A percentile compares a stretch with the other conserved stretches of the same genome.
phyloP scores from a whole-genome alignment of 1,284 basidiomycete genomes.

The Ganoderma multipileum region DNA sequence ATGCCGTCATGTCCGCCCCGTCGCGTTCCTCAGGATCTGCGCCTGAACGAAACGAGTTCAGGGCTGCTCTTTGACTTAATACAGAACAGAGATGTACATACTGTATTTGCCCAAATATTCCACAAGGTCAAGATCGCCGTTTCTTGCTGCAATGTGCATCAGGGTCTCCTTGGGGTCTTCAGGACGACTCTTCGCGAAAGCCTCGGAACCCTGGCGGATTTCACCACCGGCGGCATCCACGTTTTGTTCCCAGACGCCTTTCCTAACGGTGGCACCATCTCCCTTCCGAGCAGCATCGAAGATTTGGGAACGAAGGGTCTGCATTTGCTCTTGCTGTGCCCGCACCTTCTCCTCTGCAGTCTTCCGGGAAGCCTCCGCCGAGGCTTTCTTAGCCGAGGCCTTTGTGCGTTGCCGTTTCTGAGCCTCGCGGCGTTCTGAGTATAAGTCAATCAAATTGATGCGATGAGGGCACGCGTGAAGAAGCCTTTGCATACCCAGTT shows the following conservation, averaged over 20 bases:
- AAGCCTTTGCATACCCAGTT: constrained; percentile 50
- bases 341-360: constrained; percentile 57
- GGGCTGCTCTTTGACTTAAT: neutral
- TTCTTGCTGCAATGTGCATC: constrained; percentile 65
- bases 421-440: constrained; percentile 55
- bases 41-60: constrained; percentile 46
- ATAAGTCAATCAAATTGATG: constrained; percentile 3
- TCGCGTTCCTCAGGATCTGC: constrained; percentile 75
- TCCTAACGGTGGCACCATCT: constrained; percentile 59
- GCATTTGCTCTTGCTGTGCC: constrained; percentile 53
- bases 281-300: constrained; percentile 69
- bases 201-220: constrained; percentile 60
- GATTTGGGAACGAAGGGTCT: constrained; percentile 60
- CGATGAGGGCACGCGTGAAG: neutral
- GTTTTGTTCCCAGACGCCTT: constrained; percentile 68
- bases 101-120: constrained; percentile 76
- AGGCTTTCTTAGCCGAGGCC: constrained; percentile 58
- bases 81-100: constrained; percentile 42
- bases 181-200: constrained; percentile 53
- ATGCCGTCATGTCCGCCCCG: constrained; percentile 59
- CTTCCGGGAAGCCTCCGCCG: constrained; percentile 56
- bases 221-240: constrained; percentile 78
- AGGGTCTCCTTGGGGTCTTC: constrained; percentile 69
- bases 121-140: constrained; percentile 62
- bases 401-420: constrained; percentile 66